Percentiles rank a stretch among this genome's conserved stretches.
phyloP scores from a whole-genome alignment of 1,284 basidiomycete species.

The Trametes polyzona region DNA sequence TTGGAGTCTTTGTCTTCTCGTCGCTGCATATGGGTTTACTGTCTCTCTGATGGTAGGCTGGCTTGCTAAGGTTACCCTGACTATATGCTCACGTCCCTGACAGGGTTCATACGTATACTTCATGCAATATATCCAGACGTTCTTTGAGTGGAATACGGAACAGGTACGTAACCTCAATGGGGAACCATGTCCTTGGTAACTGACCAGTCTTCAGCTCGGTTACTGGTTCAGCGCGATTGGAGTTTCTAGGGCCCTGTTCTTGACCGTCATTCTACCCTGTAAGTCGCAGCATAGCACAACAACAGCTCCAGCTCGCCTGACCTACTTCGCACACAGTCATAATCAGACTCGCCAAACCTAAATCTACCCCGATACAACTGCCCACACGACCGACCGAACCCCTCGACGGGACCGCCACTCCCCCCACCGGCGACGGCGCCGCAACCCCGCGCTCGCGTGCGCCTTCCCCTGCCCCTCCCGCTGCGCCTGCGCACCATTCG shows the following conservation, averaged over 20 bases:
- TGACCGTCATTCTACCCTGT: slow-evolving; percentile 75
- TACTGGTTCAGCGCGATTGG: slow-evolving; percentile 74
- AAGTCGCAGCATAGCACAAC: slow-evolving; percentile 26
- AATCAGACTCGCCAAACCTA: slow-evolving; percentile 56
- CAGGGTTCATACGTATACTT: slow-evolving; percentile 69
- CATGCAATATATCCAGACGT: slow-evolving; percentile 70
- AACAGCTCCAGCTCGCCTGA: background rate
- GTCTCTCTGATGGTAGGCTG: slow-evolving; percentile 57
- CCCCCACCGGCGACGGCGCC: background rate
- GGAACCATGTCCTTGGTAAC: too few species aligned
- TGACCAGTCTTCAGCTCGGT: slow-evolving; percentile 55
- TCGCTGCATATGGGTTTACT: slow-evolving; percentile 56
- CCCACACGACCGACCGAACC: slow-evolving; percentile 38
- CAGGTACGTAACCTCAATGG: slow-evolving; percentile 62
- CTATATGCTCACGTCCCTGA: background rate
- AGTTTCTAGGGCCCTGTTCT: slow-evolving; percentile 59
- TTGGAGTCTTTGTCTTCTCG: slow-evolving; percentile 71
- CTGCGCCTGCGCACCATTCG: slow-evolving; percentile 33
- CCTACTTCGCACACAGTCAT: slow-evolving; percentile 42
- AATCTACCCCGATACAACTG: slow-evolving; percentile 40
- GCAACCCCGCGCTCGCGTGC: background rate
- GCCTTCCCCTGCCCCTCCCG: slow-evolving; percentile 1
- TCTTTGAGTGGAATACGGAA: slow-evolving; percentile 77
- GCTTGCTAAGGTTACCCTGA: background rate
- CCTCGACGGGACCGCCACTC: slow-evolving; percentile 27